Conservation (phyloP, 495 filamentous ascomycete genomes). For the Beverwykella pulmonaria region DNA sequence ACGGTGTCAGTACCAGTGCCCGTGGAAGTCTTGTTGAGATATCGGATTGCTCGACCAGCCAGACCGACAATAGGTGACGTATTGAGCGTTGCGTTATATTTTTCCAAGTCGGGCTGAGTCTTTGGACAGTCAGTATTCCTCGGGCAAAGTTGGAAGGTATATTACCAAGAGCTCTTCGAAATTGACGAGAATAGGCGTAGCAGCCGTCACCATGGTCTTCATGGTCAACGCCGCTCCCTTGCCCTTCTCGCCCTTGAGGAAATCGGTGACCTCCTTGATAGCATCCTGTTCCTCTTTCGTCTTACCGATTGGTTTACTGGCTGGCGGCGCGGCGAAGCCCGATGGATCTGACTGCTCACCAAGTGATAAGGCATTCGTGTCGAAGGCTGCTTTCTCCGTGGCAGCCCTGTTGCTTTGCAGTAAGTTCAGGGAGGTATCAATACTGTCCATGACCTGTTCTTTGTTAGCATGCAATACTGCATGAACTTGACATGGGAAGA, state of each 20-base stretch:
- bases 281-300: constrained; percentile 10
- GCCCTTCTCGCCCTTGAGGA: constrained; percentile 16
- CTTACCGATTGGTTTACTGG: constrained; percentile 17
- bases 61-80: constrained; percentile 16
- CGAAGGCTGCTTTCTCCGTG: constrained; percentile 11
- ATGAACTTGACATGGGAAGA: constrained; percentile 6
- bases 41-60: constrained; percentile 10
- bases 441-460: constrained; percentile 7
- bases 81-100: constrained; percentile 14
- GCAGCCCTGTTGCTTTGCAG: constrained; percentile 7
- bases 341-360: constrained; percentile 9
- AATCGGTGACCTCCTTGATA: constrained; percentile 17
- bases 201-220: constrained; percentile 14
- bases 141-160: constrained; percentile 11
- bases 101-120: constrained; percentile 12
- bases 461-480: constrained; percentile 8
- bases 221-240: constrained; percentile 16
- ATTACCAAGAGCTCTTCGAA: constrained; percentile 14
- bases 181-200: constrained; percentile 11
- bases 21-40: constrained; percentile 12
- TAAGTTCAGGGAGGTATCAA: constrained; percentile 5
- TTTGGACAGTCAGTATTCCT: constrained; percentile 15
- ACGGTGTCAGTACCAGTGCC: constrained; percentile 13
- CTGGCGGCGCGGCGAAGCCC: constrained; percentile 9
- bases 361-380: constrained; percentile 14